These are phyloP conservation scores for Neophaeococcomyces aloes DNA, from an alignment of 2,329 filamentous ascomycete species.

Conservation along the genomic window DNA sequence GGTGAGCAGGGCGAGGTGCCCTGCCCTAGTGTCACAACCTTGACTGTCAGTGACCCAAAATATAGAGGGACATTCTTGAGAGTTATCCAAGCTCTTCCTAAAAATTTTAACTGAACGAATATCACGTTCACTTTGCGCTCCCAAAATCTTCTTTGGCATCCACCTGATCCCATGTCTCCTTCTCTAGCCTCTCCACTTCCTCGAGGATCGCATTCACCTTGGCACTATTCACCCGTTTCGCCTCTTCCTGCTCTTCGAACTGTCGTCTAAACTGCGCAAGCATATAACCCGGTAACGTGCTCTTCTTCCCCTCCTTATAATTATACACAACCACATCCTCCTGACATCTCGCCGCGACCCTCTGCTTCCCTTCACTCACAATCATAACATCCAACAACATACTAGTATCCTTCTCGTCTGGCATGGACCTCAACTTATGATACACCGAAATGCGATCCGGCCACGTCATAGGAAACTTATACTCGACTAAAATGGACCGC, in stretches of 20 bases:
- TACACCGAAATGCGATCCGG: constrained; percentile 76
- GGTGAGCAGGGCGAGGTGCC: too few species aligned
- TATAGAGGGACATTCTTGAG: too few species aligned
- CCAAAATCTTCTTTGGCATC: constrained; percentile 64
- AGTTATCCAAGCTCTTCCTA: too few species aligned
- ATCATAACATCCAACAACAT: constrained; percentile 55
- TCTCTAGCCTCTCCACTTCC: constrained; percentile 55
- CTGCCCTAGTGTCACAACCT: too few species aligned
- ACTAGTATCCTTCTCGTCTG: constrained; percentile 38
- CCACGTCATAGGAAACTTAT: constrained; percentile 79
- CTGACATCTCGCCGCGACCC: constrained; percentile 60
- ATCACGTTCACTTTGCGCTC: constrained; percentile 23
- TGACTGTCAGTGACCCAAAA: too few species aligned
- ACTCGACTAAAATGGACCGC: constrained; percentile 68
- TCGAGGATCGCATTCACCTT: constrained; percentile 48
- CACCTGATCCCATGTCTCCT: constrained; percentile 59
- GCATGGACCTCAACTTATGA: constrained; percentile 58
- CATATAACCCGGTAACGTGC: constrained; percentile 50
- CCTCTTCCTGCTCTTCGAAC: constrained; percentile 52
- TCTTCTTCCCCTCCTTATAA: constrained; percentile 50
- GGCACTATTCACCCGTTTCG: constrained; percentile 41
- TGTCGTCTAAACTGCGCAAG: constrained; percentile 48
- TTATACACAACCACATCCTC: constrained; percentile 78
- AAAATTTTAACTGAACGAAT: too few species aligned
- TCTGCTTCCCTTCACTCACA: constrained; percentile 62